Evolutionary conservation across 2,329 filamentous ascomycete species (phyloP).

Genomic region (Xylaria sp.): DNA sequence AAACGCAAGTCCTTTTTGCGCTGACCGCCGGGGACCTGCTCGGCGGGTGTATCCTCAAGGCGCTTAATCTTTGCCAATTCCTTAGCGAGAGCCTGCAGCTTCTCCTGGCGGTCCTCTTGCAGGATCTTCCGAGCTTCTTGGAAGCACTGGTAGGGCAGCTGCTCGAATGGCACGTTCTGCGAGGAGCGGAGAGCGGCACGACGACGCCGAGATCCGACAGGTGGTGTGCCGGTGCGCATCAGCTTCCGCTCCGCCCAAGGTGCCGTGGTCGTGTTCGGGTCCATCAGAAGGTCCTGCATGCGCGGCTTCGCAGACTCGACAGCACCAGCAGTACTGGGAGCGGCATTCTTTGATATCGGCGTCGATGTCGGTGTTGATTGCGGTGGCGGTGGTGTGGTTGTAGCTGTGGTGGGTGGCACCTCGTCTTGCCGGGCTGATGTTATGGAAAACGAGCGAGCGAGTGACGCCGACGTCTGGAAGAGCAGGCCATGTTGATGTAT

Average conservation of each 20-base stretch:
- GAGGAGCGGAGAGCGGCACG: constrained; percentile 75
- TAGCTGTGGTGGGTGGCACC: constrained; percentile 30
- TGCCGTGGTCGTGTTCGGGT: constrained; percentile 75
- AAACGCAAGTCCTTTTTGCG: constrained; percentile 73
- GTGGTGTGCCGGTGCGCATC: constrained; percentile 73
- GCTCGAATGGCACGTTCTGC: constrained; percentile 83
- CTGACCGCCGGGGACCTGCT: constrained; percentile 70
- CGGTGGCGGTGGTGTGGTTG: constrained; percentile 23
- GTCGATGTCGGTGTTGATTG: constrained; percentile 32
- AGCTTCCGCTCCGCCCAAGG: constrained; percentile 73
- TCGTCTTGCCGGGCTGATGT: constrained; percentile 53
- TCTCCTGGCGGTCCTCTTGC: constrained; percentile 80
- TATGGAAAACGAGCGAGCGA: constrained; percentile 51
- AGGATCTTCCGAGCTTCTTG: constrained; percentile 92
- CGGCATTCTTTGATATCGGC: constrained; percentile 17
- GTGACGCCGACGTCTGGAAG: constrained; percentile 47
- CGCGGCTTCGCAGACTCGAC: constrained; percentile 31
- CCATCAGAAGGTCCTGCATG: constrained; percentile 59
- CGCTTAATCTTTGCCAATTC: constrained; percentile 75
- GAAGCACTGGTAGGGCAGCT: constrained; percentile 96
- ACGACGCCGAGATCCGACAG: constrained; percentile 85
- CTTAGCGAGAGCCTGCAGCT: constrained; percentile 75
- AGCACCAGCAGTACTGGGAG: constrained; percentile 24
- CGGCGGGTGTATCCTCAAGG: constrained; percentile 68
- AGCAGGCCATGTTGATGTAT: constrained; percentile 54